Percentiles rank a stretch among this genome's conserved stretches.
phyloP scores from a whole-genome alignment of 176 grass and related monocot genomes.

The Pharus latifolius region DNA sequence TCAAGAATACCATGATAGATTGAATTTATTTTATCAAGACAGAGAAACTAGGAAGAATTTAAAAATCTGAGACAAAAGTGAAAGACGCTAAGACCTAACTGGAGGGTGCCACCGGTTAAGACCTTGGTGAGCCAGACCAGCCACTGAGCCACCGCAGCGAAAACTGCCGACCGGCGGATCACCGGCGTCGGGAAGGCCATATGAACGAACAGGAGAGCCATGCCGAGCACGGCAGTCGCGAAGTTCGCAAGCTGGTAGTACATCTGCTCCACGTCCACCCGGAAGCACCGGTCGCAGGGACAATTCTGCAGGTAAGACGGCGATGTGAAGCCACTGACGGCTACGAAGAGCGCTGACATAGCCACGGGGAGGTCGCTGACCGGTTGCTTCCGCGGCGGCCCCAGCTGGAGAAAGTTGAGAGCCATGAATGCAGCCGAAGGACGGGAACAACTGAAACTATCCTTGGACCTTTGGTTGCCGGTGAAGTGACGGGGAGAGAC shows the following conservation, averaged over 20 bases:
- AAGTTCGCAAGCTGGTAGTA: slow-evolving; percentile 8
- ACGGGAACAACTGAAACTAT: no score
- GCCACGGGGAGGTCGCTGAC: background rate
- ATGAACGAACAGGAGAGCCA: background rate
- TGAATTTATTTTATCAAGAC: no score
- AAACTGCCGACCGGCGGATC: background rate
- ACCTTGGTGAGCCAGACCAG: slow-evolving; percentile 2
- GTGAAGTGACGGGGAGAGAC: background rate
- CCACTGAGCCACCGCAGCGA: background rate
- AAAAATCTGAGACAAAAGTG: background rate
- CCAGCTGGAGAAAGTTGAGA: background rate
- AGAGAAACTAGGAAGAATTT: no score
- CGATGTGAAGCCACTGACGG: slow-evolving; percentile 4
- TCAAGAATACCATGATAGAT: no score
- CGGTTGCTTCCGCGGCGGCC: background rate
- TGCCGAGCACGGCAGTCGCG: background rate
- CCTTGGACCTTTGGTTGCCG: background rate
- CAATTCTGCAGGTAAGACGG: background rate
- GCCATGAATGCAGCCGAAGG: background rate
- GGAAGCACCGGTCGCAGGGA: background rate
- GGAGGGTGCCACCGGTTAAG: background rate
- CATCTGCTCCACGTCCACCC: background rate
- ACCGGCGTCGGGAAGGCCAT: background rate
- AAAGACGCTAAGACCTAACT: background rate
- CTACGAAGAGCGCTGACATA: background rate